These are phyloP conservation scores for Fusarium fujikuroi DNA, from an alignment of 2,329 filamentous ascomycete species.

Conservation along the genomic window DNA sequence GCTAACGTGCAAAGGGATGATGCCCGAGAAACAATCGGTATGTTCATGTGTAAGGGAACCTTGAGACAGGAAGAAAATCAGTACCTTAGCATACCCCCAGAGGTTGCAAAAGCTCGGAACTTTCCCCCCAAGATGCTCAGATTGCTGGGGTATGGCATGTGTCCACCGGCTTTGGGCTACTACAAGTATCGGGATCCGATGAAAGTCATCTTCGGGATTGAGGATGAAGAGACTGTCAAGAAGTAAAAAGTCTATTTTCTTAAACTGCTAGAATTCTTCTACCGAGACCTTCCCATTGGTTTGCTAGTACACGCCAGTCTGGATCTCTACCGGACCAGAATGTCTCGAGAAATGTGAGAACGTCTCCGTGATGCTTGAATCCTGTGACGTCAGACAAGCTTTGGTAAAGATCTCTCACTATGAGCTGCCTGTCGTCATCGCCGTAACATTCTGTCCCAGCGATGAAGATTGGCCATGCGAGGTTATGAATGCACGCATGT, in stretches of 20 bases:
- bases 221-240: not conserved
- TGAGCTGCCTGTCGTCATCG: rapidly evolving
- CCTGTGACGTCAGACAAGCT: not conserved
- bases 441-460: not conserved
- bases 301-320: not conserved
- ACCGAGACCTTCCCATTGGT: not conserved
- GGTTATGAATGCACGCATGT: not conserved
- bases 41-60: not conserved
- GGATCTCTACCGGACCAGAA: rapidly evolving
- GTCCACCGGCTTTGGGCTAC: not conserved
- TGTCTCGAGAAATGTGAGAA: rapidly evolving
- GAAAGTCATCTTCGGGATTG: not conserved
- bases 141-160: not conserved
- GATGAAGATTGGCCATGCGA: not conserved
- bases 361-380: not conserved
- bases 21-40: rapidly evolving
- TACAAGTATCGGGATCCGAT: not conserved
- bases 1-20: not conserved
- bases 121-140: not conserved
- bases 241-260: not conserved
- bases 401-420: rapidly evolving
- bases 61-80: not conserved
- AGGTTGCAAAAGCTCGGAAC: not conserved
- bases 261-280: not conserved
- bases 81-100: not conserved